phyloP scores from a whole-genome alignment of 495 filamentous ascomycete genomes.

The Penicillium herquei region DNA sequence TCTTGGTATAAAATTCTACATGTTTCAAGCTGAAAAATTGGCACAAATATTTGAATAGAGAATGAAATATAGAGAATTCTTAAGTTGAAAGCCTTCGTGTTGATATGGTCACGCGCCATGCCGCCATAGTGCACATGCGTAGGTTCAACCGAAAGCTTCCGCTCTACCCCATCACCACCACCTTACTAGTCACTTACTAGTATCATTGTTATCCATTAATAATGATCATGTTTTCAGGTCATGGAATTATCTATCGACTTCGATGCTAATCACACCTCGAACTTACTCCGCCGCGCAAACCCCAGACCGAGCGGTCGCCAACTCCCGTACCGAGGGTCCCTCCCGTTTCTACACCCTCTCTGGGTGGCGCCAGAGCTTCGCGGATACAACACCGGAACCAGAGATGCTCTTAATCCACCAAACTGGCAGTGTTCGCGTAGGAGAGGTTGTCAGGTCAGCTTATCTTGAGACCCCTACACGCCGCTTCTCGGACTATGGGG shows the following conservation, averaged over 20 bases:
- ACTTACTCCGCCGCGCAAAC: constrained; percentile 49
- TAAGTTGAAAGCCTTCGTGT: no score
- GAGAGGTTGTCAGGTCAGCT: constrained; percentile 73
- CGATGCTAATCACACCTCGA: constrained; percentile 51
- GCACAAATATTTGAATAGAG: no score
- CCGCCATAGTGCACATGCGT: no score
- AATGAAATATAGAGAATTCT: no score
- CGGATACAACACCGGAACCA: constrained; percentile 18
- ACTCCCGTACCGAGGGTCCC: constrained; percentile 15
- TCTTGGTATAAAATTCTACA: no score
- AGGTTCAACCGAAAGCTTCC: no score
- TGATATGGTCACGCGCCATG: no score
- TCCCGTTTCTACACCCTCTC: constrained; percentile 32
- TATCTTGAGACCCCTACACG: neutral
- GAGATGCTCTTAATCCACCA: constrained; percentile 90
- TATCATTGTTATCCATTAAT: neutral
- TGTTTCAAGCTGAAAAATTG: no score
- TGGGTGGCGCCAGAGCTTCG: constrained; percentile 38
- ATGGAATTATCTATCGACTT: constrained; percentile 6
- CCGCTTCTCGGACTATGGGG: neutral
- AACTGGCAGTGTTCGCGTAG: constrained; percentile 83
- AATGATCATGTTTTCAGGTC: neutral
- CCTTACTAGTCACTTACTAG: neutral
- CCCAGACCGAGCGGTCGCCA: constrained; percentile 31
- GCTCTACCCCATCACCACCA: no score